Evolutionary conservation across 805 yeast genomes (phyloP).

Genomic region (Ogataea salicorniae): DNA sequence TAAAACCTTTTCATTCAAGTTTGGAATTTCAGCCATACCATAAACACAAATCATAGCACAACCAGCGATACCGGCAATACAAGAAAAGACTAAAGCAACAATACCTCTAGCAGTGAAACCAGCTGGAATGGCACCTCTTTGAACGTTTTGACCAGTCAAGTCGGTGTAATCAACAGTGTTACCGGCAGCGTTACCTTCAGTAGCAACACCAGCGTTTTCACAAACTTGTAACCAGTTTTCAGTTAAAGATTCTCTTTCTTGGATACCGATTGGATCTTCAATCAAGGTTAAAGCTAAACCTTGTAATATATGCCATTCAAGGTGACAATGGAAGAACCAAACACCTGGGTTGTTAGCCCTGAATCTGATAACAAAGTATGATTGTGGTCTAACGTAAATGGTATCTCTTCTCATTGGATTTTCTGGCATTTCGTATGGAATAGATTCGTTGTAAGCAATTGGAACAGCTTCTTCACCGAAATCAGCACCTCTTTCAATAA

Average conservation of each 20-base stretch:
- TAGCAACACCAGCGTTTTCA: slow-evolving; percentile 44
- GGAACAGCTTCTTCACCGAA: slow-evolving; percentile 52
- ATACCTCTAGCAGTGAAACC: slow-evolving; percentile 96
- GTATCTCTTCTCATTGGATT: slow-evolving; percentile 85
- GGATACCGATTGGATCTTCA: slow-evolving; percentile 78
- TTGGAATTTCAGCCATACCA: slow-evolving; percentile 79
- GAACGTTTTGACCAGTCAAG: slow-evolving; percentile 71
- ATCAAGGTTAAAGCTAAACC: slow-evolving; percentile 79
- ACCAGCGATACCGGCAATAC: slow-evolving; percentile 82
- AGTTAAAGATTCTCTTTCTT: slow-evolving; percentile 55
- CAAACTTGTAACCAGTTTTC: slow-evolving; percentile 60
- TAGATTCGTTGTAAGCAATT: slow-evolving; percentile 49
- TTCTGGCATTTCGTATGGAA: slow-evolving; percentile 54
- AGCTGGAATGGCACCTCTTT: slow-evolving; percentile 59
- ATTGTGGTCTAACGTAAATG: slow-evolving; percentile 72
- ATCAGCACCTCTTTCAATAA: slow-evolving; percentile 63
- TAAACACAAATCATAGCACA: slow-evolving; percentile 69
- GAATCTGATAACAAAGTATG: slow-evolving; percentile 82
- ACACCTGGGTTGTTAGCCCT: slow-evolving; percentile 95
- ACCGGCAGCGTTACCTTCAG: slow-evolving; percentile 86
- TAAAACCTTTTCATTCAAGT: slow-evolving; percentile 59
- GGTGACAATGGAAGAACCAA: slow-evolving; percentile 98
- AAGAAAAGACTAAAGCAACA: slow-evolving; percentile 89
- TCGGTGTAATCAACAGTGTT: slow-evolving; percentile 59
- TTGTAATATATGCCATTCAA: slow-evolving; percentile 97